Conservation (phyloP, 768 basidiomycete species). For the Mycena galopus region DNA sequence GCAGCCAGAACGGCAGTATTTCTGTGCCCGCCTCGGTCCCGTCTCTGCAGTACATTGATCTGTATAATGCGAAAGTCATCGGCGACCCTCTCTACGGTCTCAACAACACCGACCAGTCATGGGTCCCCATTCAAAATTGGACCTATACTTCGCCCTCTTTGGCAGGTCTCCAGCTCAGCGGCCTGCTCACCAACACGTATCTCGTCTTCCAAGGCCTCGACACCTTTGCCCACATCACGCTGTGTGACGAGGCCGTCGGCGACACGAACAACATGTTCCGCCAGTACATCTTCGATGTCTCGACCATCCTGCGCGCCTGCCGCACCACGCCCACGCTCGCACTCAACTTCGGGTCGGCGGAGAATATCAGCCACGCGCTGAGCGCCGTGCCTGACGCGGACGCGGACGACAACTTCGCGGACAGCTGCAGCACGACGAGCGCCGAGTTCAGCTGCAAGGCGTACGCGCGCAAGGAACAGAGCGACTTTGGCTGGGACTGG, state of each 20-base stretch:
- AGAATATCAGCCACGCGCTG: slow-evolving; percentile 22
- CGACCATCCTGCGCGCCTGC: slow-evolving; percentile 13
- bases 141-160: slow-evolving; percentile 26
- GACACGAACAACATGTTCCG: slow-evolving; percentile 26
- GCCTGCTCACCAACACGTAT: slow-evolving; percentile 1
- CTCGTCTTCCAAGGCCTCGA: slow-evolving; percentile 30
- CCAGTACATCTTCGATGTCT: slow-evolving; percentile 30
- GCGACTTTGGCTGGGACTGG: slow-evolving; percentile 32
- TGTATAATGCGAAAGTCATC: slow-evolving; percentile 14
- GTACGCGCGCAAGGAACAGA: slow-evolving; percentile 28
- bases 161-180: slow-evolving; percentile 1
- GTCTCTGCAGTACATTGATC: slow-evolving; percentile 28
- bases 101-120: slow-evolving; percentile 27
- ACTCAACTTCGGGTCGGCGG: slow-evolving; percentile 26
- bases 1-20: slow-evolving; percentile 25
- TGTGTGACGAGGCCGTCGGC: slow-evolving; percentile 24
- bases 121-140: slow-evolving; percentile 28
- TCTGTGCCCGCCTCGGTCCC: slow-evolving; percentile 24
- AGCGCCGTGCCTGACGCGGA: slow-evolving; percentile 19
- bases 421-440: slow-evolving; percentile 22
- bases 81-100: slow-evolving; percentile 23
- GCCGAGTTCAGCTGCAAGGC: slow-evolving; percentile 31
- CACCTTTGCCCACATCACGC: slow-evolving; percentile 20
- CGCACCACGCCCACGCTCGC: slow-evolving; percentile 4
- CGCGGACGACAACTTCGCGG: slow-evolving; percentile 21